Percentiles rank a stretch among this genome's conserved stretches.
These are phyloP conservation scores for Sporisorium scitamineum DNA, from an alignment of 1,284 basidiomycete genomes.

Conservation along the genomic window DNA sequence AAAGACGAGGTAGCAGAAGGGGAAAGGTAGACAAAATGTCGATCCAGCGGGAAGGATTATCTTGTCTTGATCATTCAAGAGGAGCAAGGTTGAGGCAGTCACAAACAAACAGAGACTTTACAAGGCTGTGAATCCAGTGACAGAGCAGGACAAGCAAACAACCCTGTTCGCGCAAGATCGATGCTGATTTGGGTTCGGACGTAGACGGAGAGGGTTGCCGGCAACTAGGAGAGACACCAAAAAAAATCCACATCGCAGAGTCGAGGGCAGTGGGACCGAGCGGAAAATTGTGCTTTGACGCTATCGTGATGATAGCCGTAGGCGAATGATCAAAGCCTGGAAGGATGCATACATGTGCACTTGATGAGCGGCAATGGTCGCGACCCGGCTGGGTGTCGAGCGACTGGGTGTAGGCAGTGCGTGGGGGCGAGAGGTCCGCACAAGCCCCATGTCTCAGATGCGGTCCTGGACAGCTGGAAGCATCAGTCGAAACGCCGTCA, in stretches of 20 bases:
- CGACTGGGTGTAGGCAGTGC: neutral
- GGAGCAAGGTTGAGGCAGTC: too few species aligned
- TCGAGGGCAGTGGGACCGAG: too few species aligned
- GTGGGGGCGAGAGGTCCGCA: too few species aligned
- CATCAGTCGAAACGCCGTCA: conserved; percentile 3
- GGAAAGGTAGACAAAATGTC: too few species aligned
- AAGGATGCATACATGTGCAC: neutral
- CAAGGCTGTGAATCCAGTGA: neutral
- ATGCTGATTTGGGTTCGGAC: too few species aligned
- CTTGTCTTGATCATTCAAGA: neutral
- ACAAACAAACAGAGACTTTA: neutral
- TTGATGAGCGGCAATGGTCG: neutral
- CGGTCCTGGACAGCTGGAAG: conserved; percentile 19
- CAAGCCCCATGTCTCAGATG: conserved; percentile 28
- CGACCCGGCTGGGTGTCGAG: neutral
- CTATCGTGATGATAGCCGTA: neutral
- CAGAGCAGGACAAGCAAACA: too few species aligned
- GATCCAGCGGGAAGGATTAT: neutral
- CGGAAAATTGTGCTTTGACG: neutral
- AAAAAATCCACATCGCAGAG: neutral
- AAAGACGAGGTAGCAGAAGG: neutral
- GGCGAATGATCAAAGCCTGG: neutral
- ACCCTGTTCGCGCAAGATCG: too few species aligned
- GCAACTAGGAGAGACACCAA: neutral
- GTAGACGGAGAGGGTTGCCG: too few species aligned